Evolutionary conservation across 805 yeast species (phyloP), one percentile per base, ranked within the genome.

Genomic region (Nematodospora valgi): DNA sequence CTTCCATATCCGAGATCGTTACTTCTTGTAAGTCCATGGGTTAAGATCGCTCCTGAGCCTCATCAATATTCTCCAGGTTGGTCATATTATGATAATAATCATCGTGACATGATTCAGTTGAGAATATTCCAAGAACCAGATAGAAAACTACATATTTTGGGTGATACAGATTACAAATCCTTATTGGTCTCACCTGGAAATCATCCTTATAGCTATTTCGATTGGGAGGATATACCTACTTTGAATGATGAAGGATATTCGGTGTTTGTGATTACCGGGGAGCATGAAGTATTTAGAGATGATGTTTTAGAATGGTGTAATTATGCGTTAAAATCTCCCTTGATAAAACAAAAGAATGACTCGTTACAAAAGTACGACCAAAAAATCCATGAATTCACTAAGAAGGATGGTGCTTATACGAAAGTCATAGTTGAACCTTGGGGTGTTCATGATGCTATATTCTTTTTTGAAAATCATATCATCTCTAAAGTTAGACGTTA

Each of bases 251-350:
- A 58, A 6, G 37, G 51, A 1, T 36, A 37, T 28, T 54, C 51
- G 23, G 54, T 65, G 3, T 57, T 62, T 23, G 39, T 65, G 18
- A 40, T 65, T n/a, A 40, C 46, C 6, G 71, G 72, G 14, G 72
- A 66, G 48, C 68, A 64, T 35, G 72, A 67, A 42, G 47, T 52
- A 12, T 66, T 67, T 40, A 49, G 70, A 38, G 72, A 66, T 44
- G 68, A 63, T 35, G 46, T 64, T 15, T 45, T 58, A 31, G 56
- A 53, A 30, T 67, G 68, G 66, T 45, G 53, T 6, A 47, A 51
- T 25, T 47, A 53, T 28, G 65, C 68, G 4, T 46, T 63, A 19
- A 51, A 48, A 25, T 54, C 54, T 19, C 63, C 64, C 1, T 47
- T 46, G 27, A 43, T 40, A 32, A 45, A 38, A 3, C 37, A 39